These are phyloP conservation scores for Gossypium bickii DNA, from an alignment of 345 rosid genomes.

Conservation along the genomic window DNA sequence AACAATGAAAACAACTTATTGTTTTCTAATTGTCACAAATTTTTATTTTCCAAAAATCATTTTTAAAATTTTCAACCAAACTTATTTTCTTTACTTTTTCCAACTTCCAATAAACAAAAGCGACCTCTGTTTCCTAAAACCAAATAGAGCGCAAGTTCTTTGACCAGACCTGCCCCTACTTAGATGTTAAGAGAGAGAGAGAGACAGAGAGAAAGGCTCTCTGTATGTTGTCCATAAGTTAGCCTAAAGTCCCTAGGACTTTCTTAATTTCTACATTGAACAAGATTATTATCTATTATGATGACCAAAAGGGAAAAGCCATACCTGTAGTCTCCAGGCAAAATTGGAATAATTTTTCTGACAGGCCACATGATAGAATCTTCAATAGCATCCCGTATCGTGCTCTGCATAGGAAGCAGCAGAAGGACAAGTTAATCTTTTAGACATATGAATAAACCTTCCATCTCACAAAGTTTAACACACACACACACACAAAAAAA, in stretches of 20 bases:
- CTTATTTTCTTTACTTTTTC: too few species aligned
- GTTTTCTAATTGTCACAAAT: too few species aligned
- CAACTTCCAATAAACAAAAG: too few species aligned
- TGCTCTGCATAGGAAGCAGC: slow-evolving; percentile 53
- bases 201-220: not conserved
- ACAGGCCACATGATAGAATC: slow-evolving; percentile 99
- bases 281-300: not conserved
- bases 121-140: too few species aligned
- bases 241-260: not conserved
- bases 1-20: too few species aligned
- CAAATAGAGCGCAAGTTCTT: not conserved
- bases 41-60: too few species aligned
- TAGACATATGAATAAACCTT: not conserved
- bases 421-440: not conserved
- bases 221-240: not conserved
- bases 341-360: slow-evolving; percentile 87
- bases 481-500: not conserved
- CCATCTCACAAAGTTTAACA: not conserved
- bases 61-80: too few species aligned
- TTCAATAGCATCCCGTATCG: slow-evolving; percentile 86
- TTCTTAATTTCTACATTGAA: not conserved
- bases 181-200: not conserved
- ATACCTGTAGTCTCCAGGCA: slow-evolving; percentile 97
- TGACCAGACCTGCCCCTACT: not conserved
- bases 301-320: slow-evolving; percentile 9